Conservation (phyloP, 495 filamentous ascomycete genomes). For the Aspergillus biplanus region DNA sequence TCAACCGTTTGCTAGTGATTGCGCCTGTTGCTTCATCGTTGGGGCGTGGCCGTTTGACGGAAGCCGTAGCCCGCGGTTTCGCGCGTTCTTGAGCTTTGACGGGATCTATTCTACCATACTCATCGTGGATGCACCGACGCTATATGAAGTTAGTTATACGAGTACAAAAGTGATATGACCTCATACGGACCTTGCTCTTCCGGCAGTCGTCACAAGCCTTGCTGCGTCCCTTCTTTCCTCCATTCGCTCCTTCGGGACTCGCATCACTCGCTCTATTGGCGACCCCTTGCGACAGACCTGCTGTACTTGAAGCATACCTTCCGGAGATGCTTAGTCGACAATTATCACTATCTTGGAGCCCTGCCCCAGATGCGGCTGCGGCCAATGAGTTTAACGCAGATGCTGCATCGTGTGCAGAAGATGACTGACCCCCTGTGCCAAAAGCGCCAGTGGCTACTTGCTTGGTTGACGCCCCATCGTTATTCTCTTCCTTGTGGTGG, state of each 20-base stretch:
- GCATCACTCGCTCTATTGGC: constrained; percentile 36
- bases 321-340: constrained; percentile 35
- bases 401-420: constrained; percentile 49
- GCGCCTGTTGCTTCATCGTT: constrained; percentile 39
- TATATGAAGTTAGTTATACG: constrained; percentile 32
- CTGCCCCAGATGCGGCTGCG: constrained; percentile 46
- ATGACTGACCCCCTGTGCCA: constrained; percentile 37
- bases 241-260: constrained; percentile 39
- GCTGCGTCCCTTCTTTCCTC: constrained; percentile 58
- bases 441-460: constrained; percentile 36
- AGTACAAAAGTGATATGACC: constrained; percentile 2
- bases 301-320: constrained; percentile 31
- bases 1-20: constrained; percentile 38
- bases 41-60: constrained; percentile 50
- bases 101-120: constrained; percentile 65
- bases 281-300: constrained; percentile 35
- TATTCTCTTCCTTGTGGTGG: constrained; percentile 55
- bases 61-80: constrained; percentile 57
- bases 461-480: constrained; percentile 33
- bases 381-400: constrained; percentile 50
- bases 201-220: constrained; percentile 70
- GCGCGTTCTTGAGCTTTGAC: constrained; percentile 63
- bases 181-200: constrained; percentile 62
- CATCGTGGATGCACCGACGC: constrained; percentile 72
- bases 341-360: constrained; percentile 33